Evolutionary conservation across 495 filamentous ascomycete genomes (phyloP).

Genomic region (Aspergillus wentii): DNA sequence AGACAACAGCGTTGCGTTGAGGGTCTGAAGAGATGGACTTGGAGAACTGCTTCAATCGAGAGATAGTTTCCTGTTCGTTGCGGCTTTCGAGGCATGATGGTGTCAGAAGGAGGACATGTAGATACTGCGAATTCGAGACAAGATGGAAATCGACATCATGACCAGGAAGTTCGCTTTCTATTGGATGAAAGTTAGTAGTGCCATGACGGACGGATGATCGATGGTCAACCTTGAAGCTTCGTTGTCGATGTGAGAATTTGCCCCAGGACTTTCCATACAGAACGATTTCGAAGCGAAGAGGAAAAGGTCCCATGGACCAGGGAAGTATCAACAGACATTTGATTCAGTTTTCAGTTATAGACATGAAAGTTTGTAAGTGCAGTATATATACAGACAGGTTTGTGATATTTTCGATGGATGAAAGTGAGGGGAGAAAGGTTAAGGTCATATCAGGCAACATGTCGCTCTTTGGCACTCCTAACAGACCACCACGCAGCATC

Average conservation of each 20-base stretch:
- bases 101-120: constrained; percentile 52
- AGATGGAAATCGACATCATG: constrained; percentile 14
- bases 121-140: constrained; percentile 2
- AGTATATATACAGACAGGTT: too few relatives aligned
- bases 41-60: constrained; percentile 46
- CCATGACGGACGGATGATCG: background rate
- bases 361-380: too few relatives aligned
- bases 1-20: constrained; percentile 43
- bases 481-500: too few relatives aligned
- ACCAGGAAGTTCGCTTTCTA: constrained; percentile 4
- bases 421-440: too few relatives aligned
- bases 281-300: constrained; percentile 48
- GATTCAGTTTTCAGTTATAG: too few relatives aligned
- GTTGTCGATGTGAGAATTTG: constrained; percentile 30
- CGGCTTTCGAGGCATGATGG: constrained; percentile 32
- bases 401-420: too few relatives aligned
- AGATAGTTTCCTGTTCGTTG: constrained; percentile 16
- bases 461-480: too few relatives aligned
- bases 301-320: constrained; percentile 43
- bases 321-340: too few relatives aligned
- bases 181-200: background rate
- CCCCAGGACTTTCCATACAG: constrained; percentile 44
- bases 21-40: constrained; percentile 24
- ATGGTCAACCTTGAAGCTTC: constrained; percentile 47
- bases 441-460: too few relatives aligned